Base-by-base conservation (phyloP, 2,329 filamentous ascomycete genomes). In the Thelonectria olida region DNA sequence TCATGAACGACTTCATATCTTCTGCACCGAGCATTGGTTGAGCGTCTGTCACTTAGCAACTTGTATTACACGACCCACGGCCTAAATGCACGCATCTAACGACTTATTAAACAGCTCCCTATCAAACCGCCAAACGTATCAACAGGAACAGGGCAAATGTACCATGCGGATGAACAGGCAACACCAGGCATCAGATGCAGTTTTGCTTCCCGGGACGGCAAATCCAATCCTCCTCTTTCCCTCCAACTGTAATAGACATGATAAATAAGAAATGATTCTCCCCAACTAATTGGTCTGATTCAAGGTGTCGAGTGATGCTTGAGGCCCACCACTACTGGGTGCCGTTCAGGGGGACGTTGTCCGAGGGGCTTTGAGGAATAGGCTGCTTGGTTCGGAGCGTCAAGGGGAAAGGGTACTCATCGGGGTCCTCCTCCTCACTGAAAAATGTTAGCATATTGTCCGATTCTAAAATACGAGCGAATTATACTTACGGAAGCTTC, bases 381-480 rank as follows among this genome's bases (percentile, higher is more conserved):
- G 80, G 75, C 15, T 81, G 81, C 79, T 86, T 86, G 17, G 80
- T 79, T 66, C 85, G 82, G 61, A 88, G 78, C 7, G 85, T 87
- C 64, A 88, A 75, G 23, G 85, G 85, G 77, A 87, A 88, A 1
- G 84, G 82, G 67, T 88, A 87, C 73, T 88, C 86, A n/a, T 88
- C 95, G 1, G 91, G 88, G 70, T 98, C 96, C 82, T 98, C 96
- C 76, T 97, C 94, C 78, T 96, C 93, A 79, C 93, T 96, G 36
- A 2, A 5, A 49, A 12, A 34, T 60, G 66, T 74, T 66, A 74
- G 67, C 53, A 61, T 6, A 47, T n/a, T 17, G 27, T 52, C 17
- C 4, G 4, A 42, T 19, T 5, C 2, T 4, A 3, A 38, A 8
- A 7, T 0, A 22, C 15, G 39, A 27, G 27, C n/a, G 2, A 15